Conservation (phyloP, 345 rosid species). For the Gossypium herbaceum region DNA sequence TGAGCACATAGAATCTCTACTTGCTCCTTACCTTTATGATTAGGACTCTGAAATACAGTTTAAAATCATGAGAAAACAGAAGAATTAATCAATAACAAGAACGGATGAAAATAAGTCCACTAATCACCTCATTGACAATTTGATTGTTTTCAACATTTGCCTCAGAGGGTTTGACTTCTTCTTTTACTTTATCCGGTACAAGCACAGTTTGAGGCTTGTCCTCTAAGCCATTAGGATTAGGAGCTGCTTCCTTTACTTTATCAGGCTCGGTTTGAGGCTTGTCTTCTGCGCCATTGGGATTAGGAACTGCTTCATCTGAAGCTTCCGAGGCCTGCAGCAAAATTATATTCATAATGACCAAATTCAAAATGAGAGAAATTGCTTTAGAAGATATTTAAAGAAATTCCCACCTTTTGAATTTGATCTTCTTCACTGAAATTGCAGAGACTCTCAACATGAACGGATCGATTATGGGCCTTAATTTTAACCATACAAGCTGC, state of each 20-base stretch:
- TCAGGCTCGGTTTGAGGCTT: conserved; percentile 12
- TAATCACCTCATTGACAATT: conserved; percentile 27
- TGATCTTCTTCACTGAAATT: conserved; percentile 72
- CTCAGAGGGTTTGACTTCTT: conserved; percentile 16
- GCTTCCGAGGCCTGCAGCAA: conserved; percentile 40
- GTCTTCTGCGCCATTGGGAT: conserved; percentile 15
- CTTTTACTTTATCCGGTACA: conserved; percentile 12
- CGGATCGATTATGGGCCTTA: conserved; percentile 58
- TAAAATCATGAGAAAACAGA: conserved; percentile 13
- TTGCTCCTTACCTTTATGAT: conserved; percentile 15
- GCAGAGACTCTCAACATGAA: conserved; percentile 64
- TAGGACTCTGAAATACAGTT: conserved; percentile 26
- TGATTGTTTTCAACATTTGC: conserved; percentile 17
- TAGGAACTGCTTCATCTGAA: conserved; percentile 24
- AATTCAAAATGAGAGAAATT: not conserved
- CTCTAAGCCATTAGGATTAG: conserved; percentile 14
- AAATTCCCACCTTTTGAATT: conserved; percentile 42
- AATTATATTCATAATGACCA: not conserved
- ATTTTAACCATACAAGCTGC: conserved; percentile 87
- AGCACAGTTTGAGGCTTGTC: conserved; percentile 18
- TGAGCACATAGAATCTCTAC: conserved; percentile 16
- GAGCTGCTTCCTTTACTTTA: conserved; percentile 20
- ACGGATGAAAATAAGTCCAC: not conserved
- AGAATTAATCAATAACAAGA: not conserved
- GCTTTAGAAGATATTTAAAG: not conserved